Base-by-base conservation (phyloP, 441 rosid genomes). In the Bruguiera hainesii region DNA sequence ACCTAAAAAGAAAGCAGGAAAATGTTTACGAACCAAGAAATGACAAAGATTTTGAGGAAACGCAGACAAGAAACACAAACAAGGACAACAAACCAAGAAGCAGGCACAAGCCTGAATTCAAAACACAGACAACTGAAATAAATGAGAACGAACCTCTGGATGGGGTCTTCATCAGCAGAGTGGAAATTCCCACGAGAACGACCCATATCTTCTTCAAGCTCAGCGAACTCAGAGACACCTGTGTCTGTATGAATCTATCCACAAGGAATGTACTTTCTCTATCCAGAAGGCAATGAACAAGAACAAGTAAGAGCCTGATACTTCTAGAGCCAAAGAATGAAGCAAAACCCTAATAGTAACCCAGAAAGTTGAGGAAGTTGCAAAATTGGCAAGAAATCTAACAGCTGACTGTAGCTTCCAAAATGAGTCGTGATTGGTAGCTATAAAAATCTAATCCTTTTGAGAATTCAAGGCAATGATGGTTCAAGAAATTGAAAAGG, bases 131-230 rank as follows among this genome's bases (percentile, higher is more conserved):
- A 60, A 35, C 25, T 46, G 28, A 33, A 9, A 42, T 13, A 42
- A 42, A 42, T 42, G 1, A 73, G 61, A 65, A 30, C 71, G 60
- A 64, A 93, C 98, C 97, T 89, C 77, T 88, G 96, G 60, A 88
- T 87, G 57, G 97, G 97, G 82, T 94, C 98, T 64, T 94, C 98
- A 68, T 87, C 93, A 65, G 78, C 72, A 65, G 93, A 81, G 76
- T 85, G 89, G 71, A 91, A 88, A 76, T 93, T 93, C 48, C 95
- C 97, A 13, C 98, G 93, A 77, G 95, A 91, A 62, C 98, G 98
- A 74, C 96, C 97, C 97, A 93, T 93, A 64, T 75, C 62, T 49
- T 49, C 20, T 9, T 64, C 67, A 75, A 74, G 73, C 16, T 35
- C 67, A 73, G 23, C 3, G 31, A 46, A 19, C 58, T 64, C 63